Evolutionary conservation across 2,329 filamentous ascomycete genomes (phyloP).

Genomic region (Diaporthe capsici): DNA sequence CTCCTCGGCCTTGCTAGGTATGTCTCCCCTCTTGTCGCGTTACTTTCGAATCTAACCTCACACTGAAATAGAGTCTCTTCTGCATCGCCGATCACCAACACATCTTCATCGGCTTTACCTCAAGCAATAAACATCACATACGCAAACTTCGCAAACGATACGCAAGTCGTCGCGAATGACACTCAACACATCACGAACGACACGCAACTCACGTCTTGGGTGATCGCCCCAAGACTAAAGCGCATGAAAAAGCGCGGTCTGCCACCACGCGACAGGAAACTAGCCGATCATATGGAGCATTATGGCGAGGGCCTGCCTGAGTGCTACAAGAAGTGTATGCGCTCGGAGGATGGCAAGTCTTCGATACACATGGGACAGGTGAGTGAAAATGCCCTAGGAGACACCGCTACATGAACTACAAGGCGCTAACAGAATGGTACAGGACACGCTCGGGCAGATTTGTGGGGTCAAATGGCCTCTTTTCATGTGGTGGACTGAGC

Average conservation of each 20-base stretch:
- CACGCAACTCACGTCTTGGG: background rate
- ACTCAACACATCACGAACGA: background rate
- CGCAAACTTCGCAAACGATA: background rate
- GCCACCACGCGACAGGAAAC: background rate
- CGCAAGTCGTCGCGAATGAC: background rate
- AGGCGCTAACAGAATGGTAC: background rate
- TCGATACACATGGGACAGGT: background rate
- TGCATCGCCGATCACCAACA: background rate
- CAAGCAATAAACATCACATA: background rate
- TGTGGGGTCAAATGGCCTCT: background rate
- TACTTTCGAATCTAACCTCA: too few species aligned
- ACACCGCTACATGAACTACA: background rate
- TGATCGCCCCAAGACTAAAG: background rate
- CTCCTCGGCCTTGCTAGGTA: background rate
- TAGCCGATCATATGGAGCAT: conserved; percentile 1
- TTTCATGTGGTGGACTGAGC: background rate
- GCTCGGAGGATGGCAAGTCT: background rate
- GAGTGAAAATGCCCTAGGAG: background rate
- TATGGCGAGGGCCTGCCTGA: background rate
- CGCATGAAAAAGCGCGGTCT: background rate
- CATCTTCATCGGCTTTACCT: background rate
- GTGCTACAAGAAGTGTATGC: conserved; percentile 17
- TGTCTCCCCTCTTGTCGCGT: too few species aligned
- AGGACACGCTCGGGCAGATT: background rate
- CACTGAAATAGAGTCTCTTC: background rate